phyloP scores from a whole-genome alignment of 306 rosid genomes.

The Quercus wislizeni region DNA sequence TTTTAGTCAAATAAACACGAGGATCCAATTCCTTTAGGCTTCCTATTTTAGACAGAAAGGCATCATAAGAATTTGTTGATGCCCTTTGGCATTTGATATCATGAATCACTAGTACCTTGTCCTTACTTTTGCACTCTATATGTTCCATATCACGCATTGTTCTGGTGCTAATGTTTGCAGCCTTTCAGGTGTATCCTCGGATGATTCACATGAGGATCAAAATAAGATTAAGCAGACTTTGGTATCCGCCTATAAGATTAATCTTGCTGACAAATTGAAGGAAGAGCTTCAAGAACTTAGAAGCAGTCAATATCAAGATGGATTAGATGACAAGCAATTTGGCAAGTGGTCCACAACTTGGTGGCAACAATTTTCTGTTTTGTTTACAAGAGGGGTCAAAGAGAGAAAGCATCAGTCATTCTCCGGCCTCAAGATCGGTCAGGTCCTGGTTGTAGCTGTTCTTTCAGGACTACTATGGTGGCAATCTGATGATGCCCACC shows the following conservation, averaged over 20 bases:
- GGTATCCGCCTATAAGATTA: slow-evolving; percentile 29
- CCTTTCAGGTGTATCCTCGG: slow-evolving; percentile 39
- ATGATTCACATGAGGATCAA: slow-evolving; percentile 34
- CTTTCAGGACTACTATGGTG: slow-evolving; percentile 70
- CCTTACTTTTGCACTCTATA: no score
- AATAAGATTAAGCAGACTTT: slow-evolving; percentile 36
- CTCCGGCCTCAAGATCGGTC: slow-evolving; percentile 44
- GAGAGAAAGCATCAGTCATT: slow-evolving; percentile 60
- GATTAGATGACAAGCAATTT: slow-evolving; percentile 27
- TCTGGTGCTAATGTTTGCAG: not conserved
- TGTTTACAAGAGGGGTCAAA: slow-evolving; percentile 65
- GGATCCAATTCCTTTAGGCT: no score
- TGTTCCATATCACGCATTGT: not conserved
- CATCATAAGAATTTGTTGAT: no score
- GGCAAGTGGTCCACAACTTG: slow-evolving; percentile 63
- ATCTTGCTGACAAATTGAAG: slow-evolving; percentile 28
- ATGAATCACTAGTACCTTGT: no score
- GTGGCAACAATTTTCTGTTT: slow-evolving; percentile 61
- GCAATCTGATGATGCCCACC: slow-evolving; percentile 41
- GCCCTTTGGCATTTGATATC: no score
- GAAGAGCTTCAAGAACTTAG: slow-evolving; percentile 23
- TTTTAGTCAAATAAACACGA: no score
- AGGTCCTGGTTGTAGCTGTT: slow-evolving; percentile 46
- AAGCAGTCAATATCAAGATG: slow-evolving; percentile 12
- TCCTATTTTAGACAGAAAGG: no score